Evolutionary conservation across 108 stramenopile species (phyloP).

Genomic region (Conticribra weissflogii): DNA sequence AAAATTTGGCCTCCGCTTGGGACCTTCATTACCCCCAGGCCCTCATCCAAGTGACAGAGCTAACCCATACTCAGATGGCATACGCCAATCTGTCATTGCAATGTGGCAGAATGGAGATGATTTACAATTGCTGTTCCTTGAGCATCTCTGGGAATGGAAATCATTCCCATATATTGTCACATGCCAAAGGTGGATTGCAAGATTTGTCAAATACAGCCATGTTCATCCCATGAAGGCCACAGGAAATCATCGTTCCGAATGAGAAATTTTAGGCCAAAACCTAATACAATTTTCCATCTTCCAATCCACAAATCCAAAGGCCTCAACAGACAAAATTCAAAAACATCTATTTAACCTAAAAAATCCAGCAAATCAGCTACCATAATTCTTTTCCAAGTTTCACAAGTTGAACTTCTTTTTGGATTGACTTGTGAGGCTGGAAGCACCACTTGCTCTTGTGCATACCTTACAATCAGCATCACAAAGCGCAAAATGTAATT

Average conservation of each 20-base stretch:
- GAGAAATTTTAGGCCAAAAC: constrained; percentile 22
- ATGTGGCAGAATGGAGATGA: constrained; percentile 4
- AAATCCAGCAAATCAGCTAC: constrained; percentile 5
- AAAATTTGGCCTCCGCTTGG: not conserved
- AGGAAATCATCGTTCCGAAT: constrained; percentile 10
- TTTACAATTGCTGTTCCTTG: not conserved
- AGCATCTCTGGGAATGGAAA: not conserved
- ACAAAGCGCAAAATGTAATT: constrained; percentile 11
- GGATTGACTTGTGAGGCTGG: constrained; percentile 16
- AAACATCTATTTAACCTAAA: constrained; percentile 25
- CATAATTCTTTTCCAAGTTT: constrained; percentile 8
- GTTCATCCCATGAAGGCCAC: constrained; percentile 5
- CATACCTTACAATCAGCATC: constrained; percentile 14
- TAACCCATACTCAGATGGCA: not conserved
- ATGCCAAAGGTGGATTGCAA: constrained; percentile 20
- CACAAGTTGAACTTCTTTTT: constrained; percentile 1
- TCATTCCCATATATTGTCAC: constrained; percentile 7
- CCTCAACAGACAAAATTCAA: constrained; percentile 16
- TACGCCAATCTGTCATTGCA: not conserved
- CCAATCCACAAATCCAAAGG: constrained; percentile 17
- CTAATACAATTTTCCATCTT: constrained; percentile 21
- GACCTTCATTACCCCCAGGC: not conserved
- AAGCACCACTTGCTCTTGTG: constrained; percentile 9
- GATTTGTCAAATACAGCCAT: not conserved
- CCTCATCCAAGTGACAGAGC: not conserved